These are phyloP conservation scores for Lentinula sp. DNA, from an alignment of 768 basidiomycete genomes.

Conservation along the genomic window DNA sequence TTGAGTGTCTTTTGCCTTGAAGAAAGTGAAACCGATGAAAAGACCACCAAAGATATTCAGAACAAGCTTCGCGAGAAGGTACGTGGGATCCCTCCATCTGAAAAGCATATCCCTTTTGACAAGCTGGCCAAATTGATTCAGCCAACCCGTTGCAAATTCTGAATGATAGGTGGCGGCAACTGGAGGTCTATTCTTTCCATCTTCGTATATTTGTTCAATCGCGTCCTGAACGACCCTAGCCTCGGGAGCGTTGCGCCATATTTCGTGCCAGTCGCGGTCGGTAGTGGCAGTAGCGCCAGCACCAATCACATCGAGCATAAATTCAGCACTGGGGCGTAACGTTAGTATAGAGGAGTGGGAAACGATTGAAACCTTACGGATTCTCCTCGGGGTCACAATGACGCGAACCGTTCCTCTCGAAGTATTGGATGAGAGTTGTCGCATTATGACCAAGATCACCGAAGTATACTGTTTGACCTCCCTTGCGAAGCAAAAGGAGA, in stretches of 20 bases:
- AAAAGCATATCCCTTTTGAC: constrained; percentile 36
- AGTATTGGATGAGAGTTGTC: constrained; percentile 64
- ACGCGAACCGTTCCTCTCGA: constrained; percentile 62
- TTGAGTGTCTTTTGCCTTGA: constrained; percentile 43
- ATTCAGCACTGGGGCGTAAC: constrained; percentile 41
- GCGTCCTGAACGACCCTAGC: constrained; percentile 25
- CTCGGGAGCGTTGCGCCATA: constrained; percentile 55
- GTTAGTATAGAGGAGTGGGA: background rate
- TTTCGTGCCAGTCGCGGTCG: constrained; percentile 45
- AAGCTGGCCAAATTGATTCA: constrained; percentile 38
- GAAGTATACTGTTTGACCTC: constrained; percentile 73
- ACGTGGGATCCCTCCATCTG: constrained; percentile 55
- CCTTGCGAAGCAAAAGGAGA: constrained; percentile 68
- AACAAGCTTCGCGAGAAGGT: constrained; percentile 52
- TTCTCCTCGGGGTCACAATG: constrained; percentile 64
- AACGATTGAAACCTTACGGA: constrained; percentile 41
- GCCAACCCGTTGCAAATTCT: constrained; percentile 51
- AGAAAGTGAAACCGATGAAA: constrained; percentile 51
- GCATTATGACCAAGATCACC: constrained; percentile 65
- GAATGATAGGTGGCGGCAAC: constrained; percentile 30
- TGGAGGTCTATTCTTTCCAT: constrained; percentile 37
- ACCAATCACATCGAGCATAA: constrained; percentile 68
- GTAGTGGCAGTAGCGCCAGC: constrained; percentile 62
- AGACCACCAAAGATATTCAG: constrained; percentile 39
- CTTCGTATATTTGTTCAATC: constrained; percentile 40